A percentile compares a stretch with the other conserved stretches of the same genome.
Evolutionary conservation across 495 filamentous ascomycete species (phyloP).

Genomic region (Recurvomyces mirabilis): DNA sequence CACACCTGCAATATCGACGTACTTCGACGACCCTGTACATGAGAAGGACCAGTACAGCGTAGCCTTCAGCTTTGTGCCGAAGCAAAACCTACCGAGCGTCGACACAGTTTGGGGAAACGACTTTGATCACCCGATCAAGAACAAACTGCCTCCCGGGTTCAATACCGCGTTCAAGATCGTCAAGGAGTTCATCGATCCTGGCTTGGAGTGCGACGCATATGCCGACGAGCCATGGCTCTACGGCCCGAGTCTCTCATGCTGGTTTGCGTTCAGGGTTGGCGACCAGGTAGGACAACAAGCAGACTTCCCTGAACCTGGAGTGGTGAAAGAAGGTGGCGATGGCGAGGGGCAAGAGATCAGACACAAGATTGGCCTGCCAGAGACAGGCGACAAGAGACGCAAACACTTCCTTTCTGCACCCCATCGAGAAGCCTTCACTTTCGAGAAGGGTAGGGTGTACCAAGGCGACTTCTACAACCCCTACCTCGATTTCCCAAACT

Average conservation of each 20-base stretch:
- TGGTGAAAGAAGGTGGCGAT: conserved; percentile 57
- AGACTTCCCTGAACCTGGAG: conserved; percentile 21
- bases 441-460: conserved; percentile 52
- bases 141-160: conserved; percentile 73
- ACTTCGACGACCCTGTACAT: conserved; percentile 64
- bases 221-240: conserved; percentile 74
- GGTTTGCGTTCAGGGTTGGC: conserved; percentile 62
- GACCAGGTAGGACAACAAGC: conserved; percentile 15
- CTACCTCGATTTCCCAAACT: conserved; percentile 67
- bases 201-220: conserved; percentile 74
- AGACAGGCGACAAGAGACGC: conserved; percentile 20
- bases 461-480: conserved; percentile 78
- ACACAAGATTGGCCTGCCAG: conserved; percentile 21
- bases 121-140: conserved; percentile 76
- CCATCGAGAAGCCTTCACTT: conserved; percentile 40
- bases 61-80: conserved; percentile 59
- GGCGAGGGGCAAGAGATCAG: conserved; percentile 42
- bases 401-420: conserved; percentile 26
- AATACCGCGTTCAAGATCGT: conserved; percentile 68
- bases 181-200: conserved; percentile 79
- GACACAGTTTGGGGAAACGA: conserved; percentile 85
- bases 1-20: conserved; percentile 42
- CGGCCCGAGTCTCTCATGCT: conserved; percentile 58
- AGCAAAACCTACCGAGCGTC: conserved; percentile 48
- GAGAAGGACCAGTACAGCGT: conserved; percentile 71